Evolutionary conservation across 2,329 filamentous ascomycete species (phyloP).

Genomic region (Colletotrichum salicis): DNA sequence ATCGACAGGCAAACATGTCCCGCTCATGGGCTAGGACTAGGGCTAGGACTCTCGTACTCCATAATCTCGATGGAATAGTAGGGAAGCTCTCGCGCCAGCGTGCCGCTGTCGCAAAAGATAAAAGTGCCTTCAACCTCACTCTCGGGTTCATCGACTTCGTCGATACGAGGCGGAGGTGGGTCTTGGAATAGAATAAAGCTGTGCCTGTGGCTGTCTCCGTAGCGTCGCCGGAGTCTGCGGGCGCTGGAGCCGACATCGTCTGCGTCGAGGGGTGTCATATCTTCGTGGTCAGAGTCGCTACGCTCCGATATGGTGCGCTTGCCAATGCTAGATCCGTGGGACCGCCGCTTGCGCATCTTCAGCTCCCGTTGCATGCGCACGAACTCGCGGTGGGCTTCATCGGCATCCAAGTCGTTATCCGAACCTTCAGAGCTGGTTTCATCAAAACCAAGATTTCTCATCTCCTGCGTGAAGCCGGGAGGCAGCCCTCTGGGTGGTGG

Average conservation of each 20-base stretch:
- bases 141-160: conserved; percentile 64
- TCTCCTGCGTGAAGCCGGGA: conserved; percentile 54
- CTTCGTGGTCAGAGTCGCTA: conserved; percentile 59
- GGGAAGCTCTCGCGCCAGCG: conserved; percentile 60
- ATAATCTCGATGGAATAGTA: conserved; percentile 63
- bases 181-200: conserved; percentile 58
- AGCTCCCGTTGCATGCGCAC: conserved; percentile 54
- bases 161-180: conserved; percentile 61
- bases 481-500: conserved; percentile 47
- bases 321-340: conserved; percentile 64
- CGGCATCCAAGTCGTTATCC: conserved; percentile 51
- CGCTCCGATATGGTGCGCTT: conserved; percentile 66
- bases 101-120: conserved; percentile 39
- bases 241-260: conserved; percentile 58
- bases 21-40: conserved; percentile 26
- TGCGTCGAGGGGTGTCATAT: conserved; percentile 44
- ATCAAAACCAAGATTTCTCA: conserved; percentile 51
- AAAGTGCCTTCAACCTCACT: conserved; percentile 51
- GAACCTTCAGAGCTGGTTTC: conserved; percentile 53
- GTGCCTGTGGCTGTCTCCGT: conserved; percentile 58
- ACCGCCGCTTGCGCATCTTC: conserved; percentile 57
- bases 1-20: neutral
- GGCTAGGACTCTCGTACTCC: conserved; percentile 45
- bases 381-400: conserved; percentile 49
- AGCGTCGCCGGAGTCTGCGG: conserved; percentile 57